These are phyloP conservation scores for Neovahlkampfia damariscottae DNA, from an alignment of 78 protist genomes.

Conservation along the genomic window DNA sequence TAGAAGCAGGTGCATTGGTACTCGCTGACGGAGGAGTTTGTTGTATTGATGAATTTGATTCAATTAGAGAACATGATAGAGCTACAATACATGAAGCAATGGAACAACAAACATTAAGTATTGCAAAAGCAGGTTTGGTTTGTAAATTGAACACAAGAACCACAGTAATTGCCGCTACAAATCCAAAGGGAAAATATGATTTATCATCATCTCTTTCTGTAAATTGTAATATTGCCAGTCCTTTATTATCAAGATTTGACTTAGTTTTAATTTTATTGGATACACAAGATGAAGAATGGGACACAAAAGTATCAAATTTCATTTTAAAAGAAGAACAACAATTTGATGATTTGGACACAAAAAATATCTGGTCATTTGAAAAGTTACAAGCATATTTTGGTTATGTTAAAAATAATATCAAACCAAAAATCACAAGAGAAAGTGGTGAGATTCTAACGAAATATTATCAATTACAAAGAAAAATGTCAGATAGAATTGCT, in stretches of 20 bases:
- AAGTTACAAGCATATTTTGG: slow-evolving; percentile 48
- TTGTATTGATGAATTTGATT: slow-evolving; percentile 92
- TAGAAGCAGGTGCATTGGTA: slow-evolving; percentile 98
- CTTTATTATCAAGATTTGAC: slow-evolving; percentile 90
- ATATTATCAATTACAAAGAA: slow-evolving; percentile 60
- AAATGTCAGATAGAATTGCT: slow-evolving; percentile 17
- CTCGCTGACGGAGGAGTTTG: slow-evolving; percentile 98
- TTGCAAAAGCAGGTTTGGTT: slow-evolving; percentile 96
- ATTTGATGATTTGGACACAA: background rate
- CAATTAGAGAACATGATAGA: slow-evolving; percentile 70
- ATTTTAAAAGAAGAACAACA: slow-evolving; percentile 31
- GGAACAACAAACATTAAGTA: slow-evolving; percentile 96
- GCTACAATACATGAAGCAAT: slow-evolving; percentile 91
- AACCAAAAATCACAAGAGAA: slow-evolving; percentile 34
- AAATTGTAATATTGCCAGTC: slow-evolving; percentile 73
- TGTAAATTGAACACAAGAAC: slow-evolving; percentile 77
- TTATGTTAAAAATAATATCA: slow-evolving; percentile 38
- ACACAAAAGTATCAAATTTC: slow-evolving; percentile 38
- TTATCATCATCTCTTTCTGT: slow-evolving; percentile 9
- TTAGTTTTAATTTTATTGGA: slow-evolving; percentile 77
- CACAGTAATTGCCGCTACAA: slow-evolving; percentile 76
- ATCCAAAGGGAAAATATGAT: slow-evolving; percentile 49
- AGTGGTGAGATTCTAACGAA: slow-evolving; percentile 22
- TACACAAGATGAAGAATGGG: slow-evolving; percentile 48
- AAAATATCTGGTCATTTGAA: slow-evolving; percentile 48